These are phyloP conservation scores for Tolypocladium endophyticum DNA, from an alignment of 2,329 filamentous ascomycete genomes.

Conservation along the genomic window DNA sequence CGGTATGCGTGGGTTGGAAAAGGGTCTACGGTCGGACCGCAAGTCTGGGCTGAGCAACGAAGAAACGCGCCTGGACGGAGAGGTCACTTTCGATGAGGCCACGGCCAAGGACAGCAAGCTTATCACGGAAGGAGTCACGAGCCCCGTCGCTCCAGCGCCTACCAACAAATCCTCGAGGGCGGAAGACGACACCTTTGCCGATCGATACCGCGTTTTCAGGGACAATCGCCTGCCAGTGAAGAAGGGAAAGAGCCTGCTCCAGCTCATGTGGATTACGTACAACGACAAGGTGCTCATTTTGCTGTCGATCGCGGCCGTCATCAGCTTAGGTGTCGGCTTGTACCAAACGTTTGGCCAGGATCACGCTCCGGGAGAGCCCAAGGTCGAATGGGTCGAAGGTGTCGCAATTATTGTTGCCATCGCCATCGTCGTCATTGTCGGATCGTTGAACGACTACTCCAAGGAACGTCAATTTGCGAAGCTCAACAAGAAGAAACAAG, in stretches of 20 bases:
- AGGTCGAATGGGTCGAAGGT: constrained; percentile 71
- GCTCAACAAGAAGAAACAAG: constrained; percentile 69
- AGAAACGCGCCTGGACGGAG: constrained; percentile 55
- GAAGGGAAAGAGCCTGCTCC: constrained; percentile 61
- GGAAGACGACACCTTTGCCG: constrained; percentile 34
- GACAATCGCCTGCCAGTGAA: constrained; percentile 65
- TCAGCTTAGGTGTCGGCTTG: constrained; percentile 64
- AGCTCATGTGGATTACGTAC: constrained; percentile 74
- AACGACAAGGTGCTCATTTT: constrained; percentile 74
- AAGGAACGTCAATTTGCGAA: constrained; percentile 73
- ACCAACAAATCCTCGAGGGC: constrained; percentile 4
- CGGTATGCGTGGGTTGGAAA: constrained; percentile 67
- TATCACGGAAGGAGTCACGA: constrained; percentile 16
- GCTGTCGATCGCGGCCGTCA: constrained; percentile 57
- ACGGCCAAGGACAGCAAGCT: constrained; percentile 28
- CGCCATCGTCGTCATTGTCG: constrained; percentile 64
- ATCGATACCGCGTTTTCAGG: constrained; percentile 59
- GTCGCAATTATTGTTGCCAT: constrained; percentile 77
- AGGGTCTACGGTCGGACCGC: constrained; percentile 64
- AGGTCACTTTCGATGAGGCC: constrained; percentile 63
- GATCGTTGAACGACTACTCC: constrained; percentile 69
- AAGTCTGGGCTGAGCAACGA: constrained; percentile 66
- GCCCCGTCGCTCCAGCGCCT: not conserved
- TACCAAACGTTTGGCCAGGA: constrained; percentile 61
- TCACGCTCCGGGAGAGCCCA: constrained; percentile 38